Evolutionary conservation across 768 basidiomycete species (phyloP).

Genomic region (Termitomyces sp.): DNA sequence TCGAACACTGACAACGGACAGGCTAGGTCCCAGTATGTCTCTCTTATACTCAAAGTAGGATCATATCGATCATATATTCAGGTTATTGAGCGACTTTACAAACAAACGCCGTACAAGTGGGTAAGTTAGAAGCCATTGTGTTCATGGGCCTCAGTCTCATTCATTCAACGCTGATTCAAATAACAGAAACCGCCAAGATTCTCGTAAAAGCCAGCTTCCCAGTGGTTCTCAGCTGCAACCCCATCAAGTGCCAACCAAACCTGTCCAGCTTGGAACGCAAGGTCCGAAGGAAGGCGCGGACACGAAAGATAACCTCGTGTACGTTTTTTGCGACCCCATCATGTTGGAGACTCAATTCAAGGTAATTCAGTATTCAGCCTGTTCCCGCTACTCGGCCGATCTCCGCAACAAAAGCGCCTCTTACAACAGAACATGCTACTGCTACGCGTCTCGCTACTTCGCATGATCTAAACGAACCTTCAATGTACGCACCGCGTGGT

Average conservation of each 20-base stretch:
- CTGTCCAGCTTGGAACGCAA: not conserved
- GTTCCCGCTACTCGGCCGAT: not conserved
- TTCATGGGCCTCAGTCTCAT: not conserved
- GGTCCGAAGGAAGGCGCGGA: not conserved
- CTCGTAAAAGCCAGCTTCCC: not conserved
- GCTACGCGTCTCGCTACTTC: not conserved
- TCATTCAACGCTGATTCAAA: not conserved
- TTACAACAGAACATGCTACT: not conserved
- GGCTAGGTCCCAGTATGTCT: slow-evolving; percentile 1
- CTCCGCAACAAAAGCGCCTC: not conserved
- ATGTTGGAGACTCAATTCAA: not conserved
- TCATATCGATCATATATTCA: not conserved
- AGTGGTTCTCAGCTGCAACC: not conserved
- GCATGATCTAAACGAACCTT: not conserved
- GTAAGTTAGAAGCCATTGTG: not conserved
- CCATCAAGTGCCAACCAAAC: not conserved
- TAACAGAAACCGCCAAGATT: not conserved
- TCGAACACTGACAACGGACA: not conserved
- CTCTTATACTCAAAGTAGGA: not conserved
- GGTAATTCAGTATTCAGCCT: not conserved
- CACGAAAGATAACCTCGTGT: not conserved
- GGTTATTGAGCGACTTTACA: not conserved
- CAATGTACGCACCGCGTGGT: not conserved
- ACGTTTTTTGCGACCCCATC: not conserved
- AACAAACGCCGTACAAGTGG: slow-evolving; percentile 1